Base-by-base conservation (phyloP, 495 filamentous ascomycete species). In the Peziza echinospora region DNA sequence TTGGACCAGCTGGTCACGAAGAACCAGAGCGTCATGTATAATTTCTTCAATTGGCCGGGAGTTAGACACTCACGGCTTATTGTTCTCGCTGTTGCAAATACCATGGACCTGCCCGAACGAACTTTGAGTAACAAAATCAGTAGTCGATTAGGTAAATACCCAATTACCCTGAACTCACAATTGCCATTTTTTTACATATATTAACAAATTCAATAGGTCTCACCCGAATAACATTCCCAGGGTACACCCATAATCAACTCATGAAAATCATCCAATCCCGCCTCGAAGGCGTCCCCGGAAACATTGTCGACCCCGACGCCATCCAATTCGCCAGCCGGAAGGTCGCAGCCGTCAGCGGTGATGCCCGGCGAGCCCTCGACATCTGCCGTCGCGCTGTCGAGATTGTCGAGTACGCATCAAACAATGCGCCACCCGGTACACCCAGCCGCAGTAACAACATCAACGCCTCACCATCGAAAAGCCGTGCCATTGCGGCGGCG, bases 41-140 rank as follows among this genome's bases (percentile, higher is more conserved):
- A 99, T 59, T 99, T 99, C 63, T 99, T 99, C 73, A 99, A 99
- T 57, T 99, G 91, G 91, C 91, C 91, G n/a, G 77, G 78, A 17
- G 71, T 93, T 17, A 75, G 81, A 26, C 84, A 99, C 59, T 89
- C 82, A 24, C 72, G 84, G 41, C 70, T 99, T 26, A 93, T 96
- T 58, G 91, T 99, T 10, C 71, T 99, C 0, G 91, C 91, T 6
- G 91, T 99, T 8, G 91, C 91, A 26, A 99, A 99, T 62, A 99
- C 91, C 19, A 99, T 99, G 91, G 91, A 99, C 63, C 66, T 99
- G 19, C 91, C 91, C 0, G 91, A 99, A 63, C 73, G 91, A 56
- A 99, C 91, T 0, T 69, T 99, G 13, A 86, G 80, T 63, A 99
- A 99, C 64, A 96, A 96, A 62, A 99, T 99, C 62, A 89, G 82